Evolutionary conservation across 805 yeast genomes (phyloP), one percentile per base, ranked within the genome.

Genomic region (Lipomyces mesembrius): DNA sequence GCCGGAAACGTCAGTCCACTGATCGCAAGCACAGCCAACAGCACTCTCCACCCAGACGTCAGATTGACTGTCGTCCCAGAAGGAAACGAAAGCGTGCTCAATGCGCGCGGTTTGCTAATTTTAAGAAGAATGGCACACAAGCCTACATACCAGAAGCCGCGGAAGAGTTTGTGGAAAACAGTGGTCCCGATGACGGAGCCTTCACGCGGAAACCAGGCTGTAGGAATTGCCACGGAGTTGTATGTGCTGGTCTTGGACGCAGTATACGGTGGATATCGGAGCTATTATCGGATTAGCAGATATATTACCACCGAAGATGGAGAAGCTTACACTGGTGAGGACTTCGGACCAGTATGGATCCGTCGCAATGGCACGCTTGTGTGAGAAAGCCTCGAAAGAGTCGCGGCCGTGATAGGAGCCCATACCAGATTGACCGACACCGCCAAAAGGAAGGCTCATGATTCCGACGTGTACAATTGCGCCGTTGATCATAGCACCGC

Each of bases 401-500:
- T 79, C 82, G 68, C 78, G 79, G 2, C 97, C 97, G 75, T 92
- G 97, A 78, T 92, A 92, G 43, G 83, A 79, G 11, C 98, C 98
- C 65, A 81, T 80, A 0, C 98, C 98, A 0, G 97, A 91, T 17
- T 76, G 76, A 14, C 98, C 97, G 64, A 93, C 79, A 29, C 98
- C 98, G 43, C 98, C 98, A 78, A 93, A 94, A 32, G 98, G 98
- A 2, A 91, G 85, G 59, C 83, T 82, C 6, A 82, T 66, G 62
- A 89, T 82, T 0, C 86, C 93, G 55, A 85, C 91, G 69, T 92
- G 96, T 73, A 90, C 68, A 59, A 91, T 61, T 0, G 87, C 83
- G 71, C 92, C 97, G 75, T 92, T 91, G 68, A 90, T 80, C 58
- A 86, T 76, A 14, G 87, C 80, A 3, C 85, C 89, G 34, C 97